These are phyloP conservation scores for Leishmania martiniquensis DNA, from an alignment of 208 protist species.

Conservation along the genomic window DNA sequence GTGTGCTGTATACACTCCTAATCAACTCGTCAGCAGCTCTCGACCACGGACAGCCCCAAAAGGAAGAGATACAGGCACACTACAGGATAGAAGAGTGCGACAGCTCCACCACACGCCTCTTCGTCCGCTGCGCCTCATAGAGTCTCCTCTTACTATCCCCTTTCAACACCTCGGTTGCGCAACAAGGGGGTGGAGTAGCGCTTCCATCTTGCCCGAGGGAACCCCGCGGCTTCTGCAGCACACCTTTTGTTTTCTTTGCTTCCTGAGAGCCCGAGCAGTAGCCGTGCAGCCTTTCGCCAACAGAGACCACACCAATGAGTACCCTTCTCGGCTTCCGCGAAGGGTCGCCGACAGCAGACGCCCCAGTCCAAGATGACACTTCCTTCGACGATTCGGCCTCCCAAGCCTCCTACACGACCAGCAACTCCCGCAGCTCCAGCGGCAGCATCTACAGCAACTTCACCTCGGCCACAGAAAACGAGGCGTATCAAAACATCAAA, in stretches of 20 bases:
- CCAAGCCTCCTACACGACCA: constrained; percentile 37
- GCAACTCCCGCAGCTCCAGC: constrained; percentile 26
- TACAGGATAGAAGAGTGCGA: too few relatives aligned
- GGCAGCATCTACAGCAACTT: constrained; percentile 32
- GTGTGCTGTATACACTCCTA: too few relatives aligned
- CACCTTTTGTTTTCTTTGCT: not conserved
- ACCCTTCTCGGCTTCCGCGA: constrained; percentile 22
- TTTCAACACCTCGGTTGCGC: too few relatives aligned
- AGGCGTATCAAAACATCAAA: constrained; percentile 28
- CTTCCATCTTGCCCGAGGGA: too few relatives aligned
- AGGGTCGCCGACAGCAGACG: constrained; percentile 15
- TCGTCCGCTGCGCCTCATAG: too few relatives aligned
- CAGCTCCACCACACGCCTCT: too few relatives aligned
- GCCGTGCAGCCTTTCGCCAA: not conserved
- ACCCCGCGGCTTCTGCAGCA: too few relatives aligned
- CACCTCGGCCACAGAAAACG: constrained; percentile 34
- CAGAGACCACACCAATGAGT: not conserved
- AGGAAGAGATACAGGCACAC: too few relatives aligned
- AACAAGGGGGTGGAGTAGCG: too few relatives aligned
- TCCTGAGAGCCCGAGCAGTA: not conserved
- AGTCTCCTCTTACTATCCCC: too few relatives aligned
- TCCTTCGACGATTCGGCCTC: constrained; percentile 34
- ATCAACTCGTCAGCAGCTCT: too few relatives aligned
- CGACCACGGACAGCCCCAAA: too few relatives aligned
- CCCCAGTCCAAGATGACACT: constrained; percentile 20